Evolutionary conservation across 2,329 filamentous ascomycete genomes (phyloP).

Genomic region (Pseudogymnoascus destructans): DNA sequence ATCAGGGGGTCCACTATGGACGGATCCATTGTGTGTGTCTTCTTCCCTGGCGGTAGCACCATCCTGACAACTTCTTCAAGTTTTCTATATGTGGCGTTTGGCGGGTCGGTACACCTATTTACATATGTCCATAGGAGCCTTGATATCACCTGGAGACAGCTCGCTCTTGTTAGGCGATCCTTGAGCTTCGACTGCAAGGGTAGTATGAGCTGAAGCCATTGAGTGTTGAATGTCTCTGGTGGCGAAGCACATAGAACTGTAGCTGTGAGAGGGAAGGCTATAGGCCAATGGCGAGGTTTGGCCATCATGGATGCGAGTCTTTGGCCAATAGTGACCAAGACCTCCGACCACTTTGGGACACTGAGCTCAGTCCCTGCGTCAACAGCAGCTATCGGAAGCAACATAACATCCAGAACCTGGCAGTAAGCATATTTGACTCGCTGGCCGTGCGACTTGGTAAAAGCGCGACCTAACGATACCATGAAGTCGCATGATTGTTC

Average conservation of each 20-base stretch:
- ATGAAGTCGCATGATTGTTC: constrained; percentile 82
- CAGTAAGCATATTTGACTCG: constrained; percentile 91
- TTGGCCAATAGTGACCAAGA: constrained; percentile 64
- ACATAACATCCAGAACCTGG: constrained; percentile 72
- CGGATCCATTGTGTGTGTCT: constrained; percentile 69
- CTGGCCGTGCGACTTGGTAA: constrained; percentile 73
- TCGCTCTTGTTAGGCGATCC: constrained; percentile 63
- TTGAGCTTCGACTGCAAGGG: constrained; percentile 71
- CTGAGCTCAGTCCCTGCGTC: constrained; percentile 66
- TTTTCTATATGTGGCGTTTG: constrained; percentile 57
- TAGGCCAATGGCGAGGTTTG: constrained; percentile 85
- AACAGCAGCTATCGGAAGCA: constrained; percentile 69
- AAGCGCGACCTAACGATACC: constrained; percentile 66
- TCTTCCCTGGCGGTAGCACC: constrained; percentile 67
- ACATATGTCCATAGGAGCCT: constrained; percentile 90
- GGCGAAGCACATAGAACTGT: constrained; percentile 81
- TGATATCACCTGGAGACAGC: constrained; percentile 80
- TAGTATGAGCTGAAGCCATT: constrained; percentile 75
- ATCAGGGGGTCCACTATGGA: constrained; percentile 82
- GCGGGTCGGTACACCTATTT: constrained; percentile 61
- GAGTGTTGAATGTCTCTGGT: constrained; percentile 65
- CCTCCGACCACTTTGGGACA: constrained; percentile 74
- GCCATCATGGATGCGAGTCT: constrained; percentile 72
- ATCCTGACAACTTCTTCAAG: constrained; percentile 82
- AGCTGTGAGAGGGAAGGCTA: constrained; percentile 77